These are phyloP conservation scores for Aureobasidium melanogenum DNA, from an alignment of 2,329 filamentous ascomycete genomes.

Conservation along the genomic window DNA sequence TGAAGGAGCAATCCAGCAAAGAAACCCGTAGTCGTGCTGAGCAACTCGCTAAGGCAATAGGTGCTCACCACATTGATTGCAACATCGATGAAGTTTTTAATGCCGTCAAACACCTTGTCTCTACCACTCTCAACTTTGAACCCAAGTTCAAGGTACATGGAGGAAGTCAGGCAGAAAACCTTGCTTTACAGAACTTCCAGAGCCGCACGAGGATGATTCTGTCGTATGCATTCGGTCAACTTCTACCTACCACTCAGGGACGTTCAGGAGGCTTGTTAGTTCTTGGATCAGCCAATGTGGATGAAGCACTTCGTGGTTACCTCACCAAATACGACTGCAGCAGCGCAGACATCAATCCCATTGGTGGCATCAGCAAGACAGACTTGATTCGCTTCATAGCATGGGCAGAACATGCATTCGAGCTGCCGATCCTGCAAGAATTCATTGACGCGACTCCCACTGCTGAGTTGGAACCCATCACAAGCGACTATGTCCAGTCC, in stretches of 20 bases:
- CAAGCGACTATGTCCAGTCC: conserved; percentile 49
- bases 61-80: conserved; percentile 62
- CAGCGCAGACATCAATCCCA: conserved; percentile 51
- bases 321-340: conserved; percentile 63
- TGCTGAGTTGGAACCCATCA: conserved; percentile 53
- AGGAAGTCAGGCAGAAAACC: conserved; percentile 49
- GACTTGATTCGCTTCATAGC: conserved; percentile 64
- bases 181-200: conserved; percentile 61
- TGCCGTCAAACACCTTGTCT: conserved; percentile 52
- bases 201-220: conserved; percentile 58
- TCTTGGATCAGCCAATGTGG: conserved; percentile 60
- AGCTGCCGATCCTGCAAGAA: conserved; percentile 54
- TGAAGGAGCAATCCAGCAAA: conserved; percentile 51
- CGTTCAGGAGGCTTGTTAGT: conserved; percentile 54
- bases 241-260: conserved; percentile 52
- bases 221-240: conserved; percentile 55
- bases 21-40: conserved; percentile 61
- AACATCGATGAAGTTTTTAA: conserved; percentile 62
- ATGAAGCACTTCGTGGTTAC: conserved; percentile 49
- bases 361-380: conserved; percentile 55
- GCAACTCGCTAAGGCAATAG: conserved; percentile 53
- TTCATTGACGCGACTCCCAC: conserved; percentile 52
- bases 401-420: conserved; percentile 52
- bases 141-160: conserved; percentile 57
- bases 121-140: conserved; percentile 49